Conservation (phyloP, 306 rosid genomes). For the Pyrus pyrifolia region DNA sequence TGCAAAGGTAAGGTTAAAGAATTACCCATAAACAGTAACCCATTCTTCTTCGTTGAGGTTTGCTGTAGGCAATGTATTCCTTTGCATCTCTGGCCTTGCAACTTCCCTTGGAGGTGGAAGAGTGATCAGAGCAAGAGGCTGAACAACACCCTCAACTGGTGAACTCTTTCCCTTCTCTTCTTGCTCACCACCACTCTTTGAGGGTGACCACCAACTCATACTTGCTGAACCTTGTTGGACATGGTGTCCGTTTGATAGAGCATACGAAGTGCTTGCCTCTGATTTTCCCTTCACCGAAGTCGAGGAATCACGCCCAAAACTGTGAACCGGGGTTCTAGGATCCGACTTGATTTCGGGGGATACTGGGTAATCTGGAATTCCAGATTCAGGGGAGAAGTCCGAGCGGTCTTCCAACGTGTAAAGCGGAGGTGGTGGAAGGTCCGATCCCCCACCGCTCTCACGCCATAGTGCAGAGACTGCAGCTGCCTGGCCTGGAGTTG, state of each 20-base stretch:
- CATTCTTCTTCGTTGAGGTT: constrained; percentile 87
- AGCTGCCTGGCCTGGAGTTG: constrained; percentile 83
- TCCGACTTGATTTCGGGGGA: constrained; percentile 80
- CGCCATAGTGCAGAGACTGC: constrained; percentile 82
- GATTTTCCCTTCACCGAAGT: constrained; percentile 54
- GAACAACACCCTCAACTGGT: constrained; percentile 94
- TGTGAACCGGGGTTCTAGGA: constrained; percentile 48
- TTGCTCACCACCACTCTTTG: constrained; percentile 68
- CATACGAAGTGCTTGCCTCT: constrained; percentile 75
- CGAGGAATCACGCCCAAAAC: constrained; percentile 47
- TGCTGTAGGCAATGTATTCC: constrained; percentile 61
- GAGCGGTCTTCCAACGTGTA: constrained; percentile 89
- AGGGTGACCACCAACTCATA: constrained; percentile 74
- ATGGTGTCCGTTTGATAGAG: constrained; percentile 55
- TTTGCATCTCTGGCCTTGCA: constrained; percentile 82
- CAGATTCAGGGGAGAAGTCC: constrained; percentile 87
- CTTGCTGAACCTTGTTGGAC: constrained; percentile 56
- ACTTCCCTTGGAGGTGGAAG: constrained; percentile 87
- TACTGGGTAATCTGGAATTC: constrained; percentile 72
- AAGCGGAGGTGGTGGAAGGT: constrained; percentile 95
- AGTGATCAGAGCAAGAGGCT: constrained; percentile 78
- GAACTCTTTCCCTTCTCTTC: constrained; percentile 80
- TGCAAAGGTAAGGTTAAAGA: constrained; percentile 11
- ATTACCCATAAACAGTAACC: constrained; percentile 95
- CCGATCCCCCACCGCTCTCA: constrained; percentile 58